Evolutionary conservation across 768 basidiomycete species (phyloP).

Genomic region (Clavaria fumosa): DNA sequence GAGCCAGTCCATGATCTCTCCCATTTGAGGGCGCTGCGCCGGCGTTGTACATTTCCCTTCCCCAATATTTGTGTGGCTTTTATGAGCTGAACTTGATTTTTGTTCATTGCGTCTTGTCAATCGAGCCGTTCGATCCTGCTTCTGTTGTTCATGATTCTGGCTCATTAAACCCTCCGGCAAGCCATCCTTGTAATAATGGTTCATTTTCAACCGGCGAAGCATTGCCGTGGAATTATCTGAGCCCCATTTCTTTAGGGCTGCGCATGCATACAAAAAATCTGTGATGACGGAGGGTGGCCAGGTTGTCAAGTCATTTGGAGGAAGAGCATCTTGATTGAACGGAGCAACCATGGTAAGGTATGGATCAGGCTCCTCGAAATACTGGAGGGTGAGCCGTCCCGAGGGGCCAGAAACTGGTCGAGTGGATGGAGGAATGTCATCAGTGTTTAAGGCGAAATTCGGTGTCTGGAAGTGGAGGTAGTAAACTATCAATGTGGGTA

Average conservation of each 20-base stretch:
- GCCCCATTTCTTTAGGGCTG: constrained; percentile 1
- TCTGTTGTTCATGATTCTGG: too few species aligned
- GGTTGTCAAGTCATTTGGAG: background rate
- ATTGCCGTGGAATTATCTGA: background rate
- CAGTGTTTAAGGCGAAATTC: constrained; percentile 4
- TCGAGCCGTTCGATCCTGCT: too few species aligned
- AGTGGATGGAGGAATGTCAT: constrained; percentile 2
- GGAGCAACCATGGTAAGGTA: background rate
- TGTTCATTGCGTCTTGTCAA: too few species aligned
- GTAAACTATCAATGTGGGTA: background rate
- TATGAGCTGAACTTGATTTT: too few species aligned
- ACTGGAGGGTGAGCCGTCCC: constrained; percentile 4
- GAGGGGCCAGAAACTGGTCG: constrained; percentile 1
- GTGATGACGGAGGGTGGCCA: constrained; percentile 5
- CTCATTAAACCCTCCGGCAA: too few species aligned
- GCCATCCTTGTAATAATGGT: background rate
- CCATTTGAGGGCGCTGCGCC: too few species aligned
- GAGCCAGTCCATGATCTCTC: too few species aligned
- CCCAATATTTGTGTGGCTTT: too few species aligned
- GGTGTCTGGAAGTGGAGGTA: background rate
- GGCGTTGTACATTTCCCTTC: too few species aligned
- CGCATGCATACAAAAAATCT: constrained; percentile 3
- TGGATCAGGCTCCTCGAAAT: background rate
- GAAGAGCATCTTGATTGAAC: constrained; percentile 1
- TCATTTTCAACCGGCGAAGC: background rate